Base-by-base conservation (phyloP, 2,329 filamentous ascomycete species). In the Shiraia sp. region DNA sequence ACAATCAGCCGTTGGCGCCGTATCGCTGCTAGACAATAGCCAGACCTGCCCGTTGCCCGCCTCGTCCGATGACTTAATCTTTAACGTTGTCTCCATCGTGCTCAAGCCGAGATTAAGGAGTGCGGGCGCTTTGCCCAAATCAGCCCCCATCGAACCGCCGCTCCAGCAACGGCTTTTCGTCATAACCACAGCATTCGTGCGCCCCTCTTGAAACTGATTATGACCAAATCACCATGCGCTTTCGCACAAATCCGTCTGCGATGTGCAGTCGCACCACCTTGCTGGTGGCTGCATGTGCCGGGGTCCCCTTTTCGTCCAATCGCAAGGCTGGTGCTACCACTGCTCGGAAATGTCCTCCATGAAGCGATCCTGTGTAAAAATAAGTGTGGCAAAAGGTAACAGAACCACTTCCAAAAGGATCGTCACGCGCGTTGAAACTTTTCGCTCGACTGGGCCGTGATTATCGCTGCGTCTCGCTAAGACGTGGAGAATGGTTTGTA, bases 41-140 rank as follows among this genome's bases (percentile, higher is more conserved):
- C 50, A 52, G n/a, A 49, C 56, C 55, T 46, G 53, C 55, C 59
- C 47, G 52, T 45, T 49, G 47, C 38, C 50, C 45, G 53, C 53
- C 56, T 63, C 46, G 53, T 56, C 51, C 43, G 51, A 47, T 43
- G 31, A 41, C 37, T 51, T 55, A 48, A 47, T 42, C 43, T 41
- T 45, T 42, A 42, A 40, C 50, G 36, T 50, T 43, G 45, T 43
- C 55, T 43, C 49, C 55, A 40, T 36, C 43, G 32, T 45, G 47
- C 44, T 49, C 47, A 55, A 61, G 52, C 66, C 66, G 66, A 69
- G 53, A 69, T 69, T 66, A 68, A 67, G 60, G 65, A 66, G 57
- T 45, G 57, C 60, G 56, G 51, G 45, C 59, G 56, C 59, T 53
- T 55, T 58, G 37, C 59, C 58, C 38, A 44, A 52, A 47, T 28